Evolutionary conservation across 2,329 filamentous ascomycete genomes (phyloP), one percentile per base, ranked within the genome.

Genomic region (Cercospora sojina): DNA sequence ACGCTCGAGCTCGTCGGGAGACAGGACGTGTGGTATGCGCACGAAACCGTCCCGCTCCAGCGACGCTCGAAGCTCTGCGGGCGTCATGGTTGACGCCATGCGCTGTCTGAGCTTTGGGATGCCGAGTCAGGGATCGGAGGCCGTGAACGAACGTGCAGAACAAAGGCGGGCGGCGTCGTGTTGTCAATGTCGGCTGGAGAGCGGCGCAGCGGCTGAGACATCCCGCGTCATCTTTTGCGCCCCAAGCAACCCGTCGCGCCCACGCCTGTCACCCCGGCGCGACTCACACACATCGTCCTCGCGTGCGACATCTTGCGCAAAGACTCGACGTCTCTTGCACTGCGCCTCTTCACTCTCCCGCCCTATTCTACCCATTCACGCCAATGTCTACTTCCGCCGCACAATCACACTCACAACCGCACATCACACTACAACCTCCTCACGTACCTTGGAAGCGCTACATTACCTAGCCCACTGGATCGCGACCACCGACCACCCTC

Each of bases 31-130:
- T 47, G 87, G 88, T 74, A 95, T 84, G 64, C 90, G 80, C 58
- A 94, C 89, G 83, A 90, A 96, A 78, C 92, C 92, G 78, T 95
- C 86, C 62, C 81, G 81, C 69, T 88, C 83, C 71, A 94, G 89
- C 66, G 83, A 78, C 68, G 82, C 79, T 61, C 84, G 80, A 62
- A 86, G 80, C 38, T 63, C 32, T 47, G 55, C 55, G 10, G 67
- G 47, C 23, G 53, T 57, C 53, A 32, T 35, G 16, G 51, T 57
- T 66, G 67, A 67, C 63, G 67, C 62, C 65, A 67, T 70, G 53
- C 31, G 20, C 27, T 3, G 53, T 35, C 27, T 3, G 53, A 16
- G 29, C 65, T 66, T 65, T 70, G 59, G 66, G 9, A 27, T 62
- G 56, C 8, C 13, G 59, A 51, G 29, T 58, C 31, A 51, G 41